Evolutionary conservation across 306 rosid genomes (phyloP).

Genomic region (Vigna reflexopilosa): DNA sequence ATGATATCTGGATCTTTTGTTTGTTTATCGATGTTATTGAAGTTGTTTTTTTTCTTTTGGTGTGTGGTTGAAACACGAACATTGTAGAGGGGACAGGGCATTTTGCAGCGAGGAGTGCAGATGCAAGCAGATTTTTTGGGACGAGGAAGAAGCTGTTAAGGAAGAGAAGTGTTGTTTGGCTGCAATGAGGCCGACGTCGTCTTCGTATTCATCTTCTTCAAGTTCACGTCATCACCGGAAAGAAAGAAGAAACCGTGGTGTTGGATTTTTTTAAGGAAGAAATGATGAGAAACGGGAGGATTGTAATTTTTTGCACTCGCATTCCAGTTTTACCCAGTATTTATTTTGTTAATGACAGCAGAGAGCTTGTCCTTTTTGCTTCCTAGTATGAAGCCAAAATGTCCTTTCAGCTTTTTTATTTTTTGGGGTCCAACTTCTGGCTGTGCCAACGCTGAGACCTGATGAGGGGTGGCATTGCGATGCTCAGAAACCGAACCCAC

Average conservation of each 20-base stretch:
- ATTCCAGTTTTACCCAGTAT: conserved; percentile 53
- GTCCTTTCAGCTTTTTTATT: conserved; percentile 46
- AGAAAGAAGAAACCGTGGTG: conserved; percentile 53
- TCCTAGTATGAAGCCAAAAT: conserved; percentile 70
- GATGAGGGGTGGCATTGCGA: conserved; percentile 10
- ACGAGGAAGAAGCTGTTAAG: conserved; percentile 70
- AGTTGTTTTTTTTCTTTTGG: neutral
- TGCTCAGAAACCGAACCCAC: conserved; percentile 2
- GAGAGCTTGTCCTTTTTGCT: conserved; percentile 55
- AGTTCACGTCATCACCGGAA: conserved; percentile 51
- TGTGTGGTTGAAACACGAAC: neutral
- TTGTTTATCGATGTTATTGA: neutral
- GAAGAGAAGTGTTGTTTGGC: conserved; percentile 58
- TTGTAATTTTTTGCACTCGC: neutral
- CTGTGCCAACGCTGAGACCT: conserved; percentile 5
- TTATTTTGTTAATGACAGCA: conserved; percentile 50
- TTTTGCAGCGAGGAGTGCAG: conserved; percentile 97
- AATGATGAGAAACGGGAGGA: conserved; percentile 1
- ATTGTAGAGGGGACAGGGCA: conserved; percentile 81
- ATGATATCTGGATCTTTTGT: conserved; percentile 32
- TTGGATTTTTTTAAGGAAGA: conserved; percentile 53
- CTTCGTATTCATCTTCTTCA: conserved; percentile 52
- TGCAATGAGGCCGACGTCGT: conserved; percentile 48
- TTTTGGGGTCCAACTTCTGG: conserved; percentile 34
- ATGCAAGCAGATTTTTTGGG: conserved; percentile 85